Percentiles rank a stretch among this genome's conserved stretches.
Conservation (phyloP, 2,329 filamentous ascomycete genomes). For the Exophiala sp. region DNA sequence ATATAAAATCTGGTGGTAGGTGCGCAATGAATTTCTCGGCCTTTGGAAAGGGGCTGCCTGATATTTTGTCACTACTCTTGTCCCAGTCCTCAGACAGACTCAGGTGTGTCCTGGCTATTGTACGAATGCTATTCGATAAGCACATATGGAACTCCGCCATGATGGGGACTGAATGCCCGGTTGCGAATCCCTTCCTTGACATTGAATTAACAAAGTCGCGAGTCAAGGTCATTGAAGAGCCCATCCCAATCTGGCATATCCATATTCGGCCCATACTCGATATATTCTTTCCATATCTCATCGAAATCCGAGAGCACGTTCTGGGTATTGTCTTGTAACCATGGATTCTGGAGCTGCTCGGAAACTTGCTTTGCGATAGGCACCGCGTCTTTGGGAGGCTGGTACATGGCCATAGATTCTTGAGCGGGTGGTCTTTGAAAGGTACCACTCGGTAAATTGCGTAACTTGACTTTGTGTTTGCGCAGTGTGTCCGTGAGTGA, state of each 20-base stretch:
- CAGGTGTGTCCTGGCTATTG: too few relatives aligned
- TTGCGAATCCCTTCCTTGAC: too few relatives aligned
- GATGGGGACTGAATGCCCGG: too few relatives aligned
- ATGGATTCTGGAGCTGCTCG: background rate
- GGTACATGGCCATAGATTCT: background rate
- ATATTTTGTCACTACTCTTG: too few relatives aligned
- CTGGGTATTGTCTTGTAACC: slow-evolving; percentile 9
- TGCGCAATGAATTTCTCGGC: too few relatives aligned
- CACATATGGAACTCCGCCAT: too few relatives aligned
- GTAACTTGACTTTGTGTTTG: slow-evolving; percentile 30
- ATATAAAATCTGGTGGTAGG: too few relatives aligned
- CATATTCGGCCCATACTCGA: slow-evolving; percentile 20
- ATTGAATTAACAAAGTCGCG: background rate
- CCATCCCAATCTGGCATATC: slow-evolving; percentile 24
- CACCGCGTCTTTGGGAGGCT: background rate
- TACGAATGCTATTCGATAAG: too few relatives aligned
- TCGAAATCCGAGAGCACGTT: slow-evolving; percentile 23
- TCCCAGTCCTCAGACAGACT: too few relatives aligned
- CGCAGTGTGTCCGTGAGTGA: slow-evolving; percentile 36
- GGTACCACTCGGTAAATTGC: background rate
- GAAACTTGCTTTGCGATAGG: background rate
- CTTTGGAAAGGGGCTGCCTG: too few relatives aligned
- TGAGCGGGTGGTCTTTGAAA: background rate
- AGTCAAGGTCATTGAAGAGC: slow-evolving; percentile 26
- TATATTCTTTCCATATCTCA: slow-evolving; percentile 23